Conservation (phyloP, 1,284 basidiomycete genomes). For the Marasmius tenuissimus region DNA sequence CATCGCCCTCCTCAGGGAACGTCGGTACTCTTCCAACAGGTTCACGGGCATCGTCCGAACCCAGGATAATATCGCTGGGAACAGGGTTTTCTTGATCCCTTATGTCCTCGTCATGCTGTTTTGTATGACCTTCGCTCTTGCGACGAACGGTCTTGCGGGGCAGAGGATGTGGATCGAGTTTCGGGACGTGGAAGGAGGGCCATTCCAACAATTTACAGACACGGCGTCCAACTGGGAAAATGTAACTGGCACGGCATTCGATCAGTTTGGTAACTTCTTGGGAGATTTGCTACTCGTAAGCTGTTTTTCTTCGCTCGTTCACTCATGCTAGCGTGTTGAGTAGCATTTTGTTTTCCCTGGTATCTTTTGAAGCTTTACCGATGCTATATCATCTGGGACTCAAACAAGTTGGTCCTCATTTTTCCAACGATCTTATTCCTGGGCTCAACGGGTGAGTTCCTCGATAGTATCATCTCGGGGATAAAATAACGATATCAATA, state of each 20-base stretch:
- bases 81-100: background rate
- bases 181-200: background rate
- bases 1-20: background rate
- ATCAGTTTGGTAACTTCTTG: background rate
- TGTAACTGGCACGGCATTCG: background rate
- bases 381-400: constrained; percentile 22
- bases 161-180: constrained; percentile 1
- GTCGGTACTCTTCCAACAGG: too few relatives aligned
- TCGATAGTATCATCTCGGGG: background rate
- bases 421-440: constrained; percentile 21
- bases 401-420: constrained; percentile 7
- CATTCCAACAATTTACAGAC: background rate
- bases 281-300: constrained; percentile 6
- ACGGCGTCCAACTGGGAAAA: background rate
- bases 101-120: background rate
- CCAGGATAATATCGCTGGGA: background rate
- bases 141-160: background rate
- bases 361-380: constrained; percentile 18
- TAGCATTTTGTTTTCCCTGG: background rate
- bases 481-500: background rate
- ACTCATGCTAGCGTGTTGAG: too few relatives aligned
- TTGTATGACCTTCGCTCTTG: background rate
- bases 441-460: constrained; percentile 18
- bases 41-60: background rate
- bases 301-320: background rate